These are phyloP conservation scores for Saccharomycopsis olivae DNA, from an alignment of 805 yeast species.

Conservation along the genomic window DNA sequence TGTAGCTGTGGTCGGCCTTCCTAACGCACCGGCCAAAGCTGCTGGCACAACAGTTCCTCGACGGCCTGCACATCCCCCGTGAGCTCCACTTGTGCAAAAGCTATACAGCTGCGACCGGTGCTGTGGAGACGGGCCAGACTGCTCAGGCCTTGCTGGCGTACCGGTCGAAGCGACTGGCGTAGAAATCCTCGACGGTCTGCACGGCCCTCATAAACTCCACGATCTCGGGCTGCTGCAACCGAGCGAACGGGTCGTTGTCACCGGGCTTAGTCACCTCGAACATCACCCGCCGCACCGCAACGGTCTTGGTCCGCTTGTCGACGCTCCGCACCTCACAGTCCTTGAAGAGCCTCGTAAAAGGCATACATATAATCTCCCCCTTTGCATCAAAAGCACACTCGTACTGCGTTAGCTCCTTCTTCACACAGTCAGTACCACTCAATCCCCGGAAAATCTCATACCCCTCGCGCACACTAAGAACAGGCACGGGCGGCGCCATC, in stretches of 20 bases:
- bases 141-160: no score
- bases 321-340: constrained; percentile 7
- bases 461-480: constrained; percentile 1
- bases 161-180: no score
- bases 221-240: neutral
- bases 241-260: neutral
- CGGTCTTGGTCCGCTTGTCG: constrained; percentile 6
- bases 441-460: neutral
- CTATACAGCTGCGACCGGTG: no score
- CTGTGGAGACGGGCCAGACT: no score
- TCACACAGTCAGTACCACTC: constrained; percentile 8
- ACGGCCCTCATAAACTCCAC: neutral
- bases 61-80: no score
- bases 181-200: neutral
- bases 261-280: constrained; percentile 9
- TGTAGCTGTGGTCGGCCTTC: no score
- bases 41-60: no score
- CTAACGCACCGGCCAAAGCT: no score
- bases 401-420: constrained; percentile 14
- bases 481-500: constrained; percentile 12
- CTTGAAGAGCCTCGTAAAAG: constrained; percentile 13
- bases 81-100: no score
- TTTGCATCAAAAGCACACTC: constrained; percentile 7
- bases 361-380: constrained; percentile 11
- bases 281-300: neutral